Conservation (phyloP, 192 early-diverging fungal genomes). For the Coemansia sp. region DNA sequence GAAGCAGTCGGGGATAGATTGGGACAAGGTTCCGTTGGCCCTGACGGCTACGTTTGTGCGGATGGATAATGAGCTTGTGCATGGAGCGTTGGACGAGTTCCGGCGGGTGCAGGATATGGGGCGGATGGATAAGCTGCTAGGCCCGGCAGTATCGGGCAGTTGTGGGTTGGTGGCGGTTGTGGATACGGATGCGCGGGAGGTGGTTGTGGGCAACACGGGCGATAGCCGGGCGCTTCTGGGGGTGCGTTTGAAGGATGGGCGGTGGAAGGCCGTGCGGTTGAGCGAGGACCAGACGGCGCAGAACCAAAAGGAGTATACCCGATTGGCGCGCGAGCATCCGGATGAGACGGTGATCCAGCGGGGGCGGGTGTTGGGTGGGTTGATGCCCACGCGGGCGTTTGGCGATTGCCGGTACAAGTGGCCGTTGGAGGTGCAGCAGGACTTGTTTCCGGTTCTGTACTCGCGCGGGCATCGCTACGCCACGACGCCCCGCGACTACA, state of each 20-base stretch:
- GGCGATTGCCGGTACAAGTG: conserved; percentile 69
- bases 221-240: conserved; percentile 44
- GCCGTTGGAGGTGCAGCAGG: conserved; percentile 54
- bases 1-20: conserved; percentile 18
- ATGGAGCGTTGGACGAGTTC: conserved; percentile 18
- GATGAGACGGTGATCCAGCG: conserved; percentile 56
- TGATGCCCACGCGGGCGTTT: conserved; percentile 56
- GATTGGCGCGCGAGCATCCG: conserved; percentile 63
- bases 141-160: conserved; percentile 32
- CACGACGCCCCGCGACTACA: conserved; percentile 47
- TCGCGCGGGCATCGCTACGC: conserved; percentile 37
- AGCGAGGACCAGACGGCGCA: conserved; percentile 57
- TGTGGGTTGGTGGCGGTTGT: conserved; percentile 38
- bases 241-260: conserved; percentile 29
- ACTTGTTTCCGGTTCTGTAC: conserved; percentile 26
- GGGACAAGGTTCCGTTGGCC: conserved; percentile 27
- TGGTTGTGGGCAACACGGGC: conserved; percentile 35
- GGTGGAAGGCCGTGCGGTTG: conserved; percentile 53
- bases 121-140: conserved; percentile 24
- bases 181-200: conserved; percentile 19
- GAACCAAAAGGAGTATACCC: conserved; percentile 50
- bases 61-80: conserved; percentile 21
- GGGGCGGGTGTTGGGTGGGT: conserved; percentile 57
- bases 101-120: conserved; percentile 9
- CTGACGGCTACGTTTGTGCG: conserved; percentile 22